Evolutionary conservation across 352 stramenopile species (phyloP).

Genomic region (Globisporangium carolinianum): DNA sequence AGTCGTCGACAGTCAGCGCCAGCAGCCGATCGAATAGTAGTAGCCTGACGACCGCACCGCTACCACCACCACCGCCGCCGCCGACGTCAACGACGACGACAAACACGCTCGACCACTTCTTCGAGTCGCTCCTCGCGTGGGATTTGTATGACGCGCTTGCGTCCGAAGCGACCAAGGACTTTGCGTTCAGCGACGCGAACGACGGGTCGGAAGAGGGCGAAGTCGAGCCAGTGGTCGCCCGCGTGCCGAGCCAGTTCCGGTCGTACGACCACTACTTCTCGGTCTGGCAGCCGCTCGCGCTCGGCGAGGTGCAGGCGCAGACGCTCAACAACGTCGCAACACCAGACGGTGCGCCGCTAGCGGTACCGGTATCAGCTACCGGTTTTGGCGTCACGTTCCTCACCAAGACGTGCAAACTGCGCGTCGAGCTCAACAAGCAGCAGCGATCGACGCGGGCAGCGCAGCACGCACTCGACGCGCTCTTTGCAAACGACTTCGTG

Average conservation of each 20-base stretch:
- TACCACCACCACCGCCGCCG: neutral
- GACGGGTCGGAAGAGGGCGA: constrained; percentile 73
- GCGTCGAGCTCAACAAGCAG: constrained; percentile 51
- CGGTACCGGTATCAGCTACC: constrained; percentile 41
- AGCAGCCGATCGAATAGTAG: neutral
- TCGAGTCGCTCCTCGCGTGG: constrained; percentile 80
- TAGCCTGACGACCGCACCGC: constrained; percentile 7
- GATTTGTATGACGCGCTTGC: constrained; percentile 59
- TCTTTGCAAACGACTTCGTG: constrained; percentile 79
- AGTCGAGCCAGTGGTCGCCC: constrained; percentile 32
- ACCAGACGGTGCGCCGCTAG: constrained; percentile 44
- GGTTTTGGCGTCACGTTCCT: constrained; percentile 51
- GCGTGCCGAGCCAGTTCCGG: constrained; percentile 77
- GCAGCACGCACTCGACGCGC: constrained; percentile 26
- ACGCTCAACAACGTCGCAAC: constrained; percentile 74
- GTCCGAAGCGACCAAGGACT: constrained; percentile 46
- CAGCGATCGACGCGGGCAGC: constrained; percentile 15
- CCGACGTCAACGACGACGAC: constrained; percentile 13
- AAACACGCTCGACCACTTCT: constrained; percentile 78
- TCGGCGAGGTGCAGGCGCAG: constrained; percentile 87
- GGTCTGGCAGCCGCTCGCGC: constrained; percentile 80
- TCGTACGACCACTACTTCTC: constrained; percentile 87
- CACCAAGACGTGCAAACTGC: constrained; percentile 60
- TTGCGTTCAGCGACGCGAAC: constrained; percentile 41
- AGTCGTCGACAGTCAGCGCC: neutral